Evolutionary conservation across 495 filamentous ascomycete species (phyloP).

Genomic region (Letharia lupina): DNA sequence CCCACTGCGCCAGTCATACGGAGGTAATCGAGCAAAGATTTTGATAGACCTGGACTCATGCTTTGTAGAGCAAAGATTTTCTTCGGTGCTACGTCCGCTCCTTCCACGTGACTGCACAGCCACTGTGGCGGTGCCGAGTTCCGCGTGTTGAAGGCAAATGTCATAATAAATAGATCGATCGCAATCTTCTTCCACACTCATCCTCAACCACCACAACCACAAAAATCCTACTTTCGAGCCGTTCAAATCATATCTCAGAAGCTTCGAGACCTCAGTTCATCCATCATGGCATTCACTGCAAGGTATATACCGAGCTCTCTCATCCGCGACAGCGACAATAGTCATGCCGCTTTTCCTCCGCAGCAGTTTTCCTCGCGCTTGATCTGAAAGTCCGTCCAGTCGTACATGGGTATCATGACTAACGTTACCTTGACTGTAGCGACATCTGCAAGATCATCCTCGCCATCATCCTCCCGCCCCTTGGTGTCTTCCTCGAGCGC

Average conservation of each 20-base stretch:
- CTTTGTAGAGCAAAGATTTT: background rate
- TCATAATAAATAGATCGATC: background rate
- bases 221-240: background rate
- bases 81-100: background rate
- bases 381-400: background rate
- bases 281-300: conserved; percentile 56
- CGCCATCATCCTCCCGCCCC: conserved; percentile 76
- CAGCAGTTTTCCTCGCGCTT: background rate
- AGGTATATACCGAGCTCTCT: conserved; percentile 40
- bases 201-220: background rate
- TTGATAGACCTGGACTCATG: no score
- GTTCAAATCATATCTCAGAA: background rate
- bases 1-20: no score
- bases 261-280: background rate
- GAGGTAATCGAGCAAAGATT: background rate
- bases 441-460: conserved; percentile 91
- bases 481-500: conserved; percentile 86
- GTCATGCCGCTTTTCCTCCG: conserved; percentile 9
- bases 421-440: conserved; percentile 34
- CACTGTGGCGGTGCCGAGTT: background rate
- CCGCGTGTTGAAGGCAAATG: no score
- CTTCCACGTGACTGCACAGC: background rate
- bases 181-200: background rate
- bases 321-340: conserved; percentile 38
- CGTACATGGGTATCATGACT: background rate